These are phyloP conservation scores for Lyophyllum shimeji DNA, from an alignment of 768 basidiomycete genomes.

Conservation along the genomic window DNA sequence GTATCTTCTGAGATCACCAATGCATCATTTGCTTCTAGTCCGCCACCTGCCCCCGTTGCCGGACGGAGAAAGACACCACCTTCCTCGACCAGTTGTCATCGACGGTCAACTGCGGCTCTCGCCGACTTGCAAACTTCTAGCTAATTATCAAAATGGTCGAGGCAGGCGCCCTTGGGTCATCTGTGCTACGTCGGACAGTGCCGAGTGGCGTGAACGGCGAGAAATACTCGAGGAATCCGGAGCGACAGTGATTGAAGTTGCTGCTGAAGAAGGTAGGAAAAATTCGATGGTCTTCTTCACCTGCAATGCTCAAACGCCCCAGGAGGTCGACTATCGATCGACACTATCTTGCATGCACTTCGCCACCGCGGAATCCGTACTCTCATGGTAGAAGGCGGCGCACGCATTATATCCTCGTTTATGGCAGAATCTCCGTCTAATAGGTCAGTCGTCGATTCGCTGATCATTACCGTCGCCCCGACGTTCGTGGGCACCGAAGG, in stretches of 20 bases:
- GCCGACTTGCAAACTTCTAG: constrained; percentile 65
- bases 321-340: constrained; percentile 37
- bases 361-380: constrained; percentile 58
- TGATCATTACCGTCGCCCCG: constrained; percentile 88
- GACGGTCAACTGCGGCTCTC: constrained; percentile 74
- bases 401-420: constrained; percentile 76
- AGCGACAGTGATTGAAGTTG: constrained; percentile 59
- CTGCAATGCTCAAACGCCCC: not conserved
- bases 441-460: constrained; percentile 54
- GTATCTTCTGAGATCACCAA: not conserved
- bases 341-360: constrained; percentile 51
- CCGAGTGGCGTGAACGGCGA: constrained; percentile 33
- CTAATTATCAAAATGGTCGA: constrained; percentile 54
- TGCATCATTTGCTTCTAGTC: constrained; percentile 33
- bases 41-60: constrained; percentile 51
- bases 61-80: constrained; percentile 33
- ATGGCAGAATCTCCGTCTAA: constrained; percentile 29
- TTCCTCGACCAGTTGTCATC: constrained; percentile 84
- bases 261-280: constrained; percentile 34
- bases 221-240: constrained; percentile 60
- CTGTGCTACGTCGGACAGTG: constrained; percentile 33
- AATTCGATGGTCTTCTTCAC: too few species aligned
- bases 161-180: constrained; percentile 79
- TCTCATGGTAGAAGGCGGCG: constrained; percentile 97
- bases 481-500: constrained; percentile 76